Evolutionary conservation across 2,329 filamentous ascomycete genomes (phyloP).

Genomic region (Cladosporium sphaerospermum): DNA sequence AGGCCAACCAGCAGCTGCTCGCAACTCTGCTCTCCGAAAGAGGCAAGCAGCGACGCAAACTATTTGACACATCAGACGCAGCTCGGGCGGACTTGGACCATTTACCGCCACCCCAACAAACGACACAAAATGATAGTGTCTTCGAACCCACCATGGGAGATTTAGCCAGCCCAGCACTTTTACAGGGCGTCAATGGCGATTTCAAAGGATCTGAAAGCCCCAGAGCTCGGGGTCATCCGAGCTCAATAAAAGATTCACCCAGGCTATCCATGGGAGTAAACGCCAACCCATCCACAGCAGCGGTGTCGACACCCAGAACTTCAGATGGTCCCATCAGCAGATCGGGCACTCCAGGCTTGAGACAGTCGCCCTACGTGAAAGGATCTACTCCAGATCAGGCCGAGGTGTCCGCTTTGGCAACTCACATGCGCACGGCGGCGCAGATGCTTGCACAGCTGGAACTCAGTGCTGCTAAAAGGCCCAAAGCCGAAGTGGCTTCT

Average conservation of each 20-base stretch:
- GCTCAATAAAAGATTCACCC: constrained; percentile 35
- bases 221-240: constrained; percentile 19
- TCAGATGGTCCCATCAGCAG: constrained; percentile 64
- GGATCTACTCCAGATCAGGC: constrained; percentile 60
- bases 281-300: constrained; percentile 54
- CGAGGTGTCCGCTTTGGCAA: constrained; percentile 75
- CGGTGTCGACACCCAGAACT: constrained; percentile 60
- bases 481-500: constrained; percentile 72
- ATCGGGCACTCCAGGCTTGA: constrained; percentile 59
- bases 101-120: constrained; percentile 33
- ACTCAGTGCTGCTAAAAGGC: constrained; percentile 71
- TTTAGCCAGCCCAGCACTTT: constrained; percentile 64
- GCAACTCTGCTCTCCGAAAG: constrained; percentile 62
- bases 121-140: constrained; percentile 60
- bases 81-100: constrained; percentile 42
- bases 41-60: constrained; percentile 47
- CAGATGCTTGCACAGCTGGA: constrained; percentile 83
- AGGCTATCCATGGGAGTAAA: constrained; percentile 57
- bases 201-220: constrained; percentile 44
- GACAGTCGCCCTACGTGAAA: constrained; percentile 50
- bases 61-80: constrained; percentile 55
- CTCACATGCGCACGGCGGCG: constrained; percentile 80
- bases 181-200: constrained; percentile 51
- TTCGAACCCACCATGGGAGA: constrained; percentile 79
- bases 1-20: constrained; percentile 63